Conservation (phyloP, 2,329 filamentous ascomycete genomes). For the Penicillium psychrosexuale region DNA sequence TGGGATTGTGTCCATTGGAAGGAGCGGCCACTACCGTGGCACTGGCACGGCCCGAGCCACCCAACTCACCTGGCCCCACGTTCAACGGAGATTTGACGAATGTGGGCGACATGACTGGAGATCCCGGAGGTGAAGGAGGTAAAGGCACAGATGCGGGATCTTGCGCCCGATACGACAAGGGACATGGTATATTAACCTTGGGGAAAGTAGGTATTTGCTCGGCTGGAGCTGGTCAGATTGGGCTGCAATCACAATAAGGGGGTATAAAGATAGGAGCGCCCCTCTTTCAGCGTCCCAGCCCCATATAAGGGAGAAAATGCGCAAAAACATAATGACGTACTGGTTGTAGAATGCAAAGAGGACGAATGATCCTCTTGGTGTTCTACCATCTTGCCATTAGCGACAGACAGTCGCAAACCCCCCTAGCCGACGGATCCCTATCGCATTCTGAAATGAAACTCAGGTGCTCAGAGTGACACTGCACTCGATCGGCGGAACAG, state of each 20-base stretch:
- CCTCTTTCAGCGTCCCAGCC: conserved; percentile 4
- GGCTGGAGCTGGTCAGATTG: conserved; percentile 28
- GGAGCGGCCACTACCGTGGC: conserved; percentile 23
- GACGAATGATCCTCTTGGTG: conserved; percentile 32
- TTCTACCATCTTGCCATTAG: conserved; percentile 43
- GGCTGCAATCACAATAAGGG: conserved; percentile 17
- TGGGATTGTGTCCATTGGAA: conserved; percentile 19
- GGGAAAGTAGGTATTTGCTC: conserved; percentile 32
- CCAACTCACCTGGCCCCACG: conserved; percentile 37
- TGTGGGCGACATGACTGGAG: conserved; percentile 7
- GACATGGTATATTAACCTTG: conserved; percentile 33
- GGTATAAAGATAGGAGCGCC: background rate
- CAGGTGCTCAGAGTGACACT: conserved; percentile 19
- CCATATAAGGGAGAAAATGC: conserved; percentile 3
- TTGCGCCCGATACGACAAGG: conserved; percentile 27
- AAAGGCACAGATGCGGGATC: conserved; percentile 27
- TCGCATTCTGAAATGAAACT: conserved; percentile 36
- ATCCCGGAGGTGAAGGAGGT: conserved; percentile 19
- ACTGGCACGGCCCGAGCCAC: conserved; percentile 30
- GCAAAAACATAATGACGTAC: conserved; percentile 28
- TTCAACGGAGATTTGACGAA: conserved; percentile 4
- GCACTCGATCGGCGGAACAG: conserved; percentile 13
- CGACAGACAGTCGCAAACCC: conserved; percentile 36
- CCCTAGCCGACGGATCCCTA: conserved; percentile 36
- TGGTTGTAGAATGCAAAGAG: conserved; percentile 36